phyloP scores from a whole-genome alignment of 73 alveolate genomes.

The Blepharisma japonicum region DNA sequence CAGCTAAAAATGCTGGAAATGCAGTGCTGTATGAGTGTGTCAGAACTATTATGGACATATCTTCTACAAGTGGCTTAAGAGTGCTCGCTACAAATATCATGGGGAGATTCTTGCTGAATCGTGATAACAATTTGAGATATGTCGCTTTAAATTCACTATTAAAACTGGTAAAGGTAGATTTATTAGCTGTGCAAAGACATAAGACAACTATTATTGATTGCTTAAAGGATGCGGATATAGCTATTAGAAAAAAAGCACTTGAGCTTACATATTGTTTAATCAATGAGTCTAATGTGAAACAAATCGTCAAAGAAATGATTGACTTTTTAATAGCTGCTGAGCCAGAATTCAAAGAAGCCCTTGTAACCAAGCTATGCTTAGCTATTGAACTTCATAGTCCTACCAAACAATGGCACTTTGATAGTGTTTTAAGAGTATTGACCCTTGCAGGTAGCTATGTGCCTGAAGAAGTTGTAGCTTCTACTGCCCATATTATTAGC shows the following conservation, averaged over 20 bases:
- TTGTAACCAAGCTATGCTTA: slow-evolving; percentile 77
- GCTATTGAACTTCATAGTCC: slow-evolving; percentile 84
- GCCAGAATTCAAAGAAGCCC: slow-evolving; percentile 88
- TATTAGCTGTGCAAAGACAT: slow-evolving; percentile 93
- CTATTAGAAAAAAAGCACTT: slow-evolving; percentile 89
- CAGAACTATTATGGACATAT: slow-evolving; percentile 95
- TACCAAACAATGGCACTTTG: slow-evolving; percentile 86
- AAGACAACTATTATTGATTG: slow-evolving; percentile 90
- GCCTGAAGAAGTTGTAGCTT: slow-evolving; percentile 71
- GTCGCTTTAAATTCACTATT: slow-evolving; percentile 90
- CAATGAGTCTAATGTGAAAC: slow-evolving; percentile 75
- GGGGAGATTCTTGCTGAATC: slow-evolving; percentile 82
- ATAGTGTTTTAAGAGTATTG: slow-evolving; percentile 80
- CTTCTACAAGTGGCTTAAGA: slow-evolving; percentile 84
- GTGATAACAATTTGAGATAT: slow-evolving; percentile 86
- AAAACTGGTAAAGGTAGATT: slow-evolving; percentile 89
- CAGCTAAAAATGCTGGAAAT: slow-evolving; percentile 71
- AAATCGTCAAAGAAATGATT: slow-evolving; percentile 82
- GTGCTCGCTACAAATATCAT: slow-evolving; percentile 82
- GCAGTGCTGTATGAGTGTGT: slow-evolving; percentile 98
- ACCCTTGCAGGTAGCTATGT: slow-evolving; percentile 83
- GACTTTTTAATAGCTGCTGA: slow-evolving; percentile 86
- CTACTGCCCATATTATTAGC: slow-evolving; percentile 56
- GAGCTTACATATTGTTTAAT: slow-evolving; percentile 85
- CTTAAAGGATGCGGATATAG: slow-evolving; percentile 84